Conservation (phyloP, 1,284 basidiomycete genomes). For the Leccinum pallidistipes region DNA sequence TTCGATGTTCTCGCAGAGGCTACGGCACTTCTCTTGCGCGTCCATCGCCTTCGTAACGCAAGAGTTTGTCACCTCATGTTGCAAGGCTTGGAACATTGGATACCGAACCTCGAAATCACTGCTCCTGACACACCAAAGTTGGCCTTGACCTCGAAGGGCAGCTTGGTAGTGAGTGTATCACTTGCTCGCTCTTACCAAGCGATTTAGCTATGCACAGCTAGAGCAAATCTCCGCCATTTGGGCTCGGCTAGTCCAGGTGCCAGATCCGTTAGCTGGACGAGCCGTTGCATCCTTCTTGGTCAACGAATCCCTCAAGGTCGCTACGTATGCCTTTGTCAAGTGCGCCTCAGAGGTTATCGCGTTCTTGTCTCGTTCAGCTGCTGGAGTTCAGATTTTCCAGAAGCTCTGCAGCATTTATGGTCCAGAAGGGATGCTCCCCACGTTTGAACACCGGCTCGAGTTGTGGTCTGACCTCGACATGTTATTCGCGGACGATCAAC, state of each 20-base stretch:
- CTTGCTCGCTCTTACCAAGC: slow-evolving; percentile 81
- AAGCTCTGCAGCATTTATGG: slow-evolving; percentile 86
- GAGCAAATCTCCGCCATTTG: slow-evolving; percentile 87
- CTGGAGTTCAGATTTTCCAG: slow-evolving; percentile 74
- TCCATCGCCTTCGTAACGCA: slow-evolving; percentile 56
- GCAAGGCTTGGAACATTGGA: slow-evolving; percentile 80
- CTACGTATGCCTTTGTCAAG: slow-evolving; percentile 74
- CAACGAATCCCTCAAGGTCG: slow-evolving; percentile 85
- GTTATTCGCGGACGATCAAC: slow-evolving; percentile 70
- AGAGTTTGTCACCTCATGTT: slow-evolving; percentile 56
- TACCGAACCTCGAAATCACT: slow-evolving; percentile 68
- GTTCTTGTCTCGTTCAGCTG: slow-evolving; percentile 77
- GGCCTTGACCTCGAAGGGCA: slow-evolving; percentile 58
- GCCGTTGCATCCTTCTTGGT: slow-evolving; percentile 84
- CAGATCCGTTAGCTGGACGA: slow-evolving; percentile 74
- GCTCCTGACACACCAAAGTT: slow-evolving; percentile 24
- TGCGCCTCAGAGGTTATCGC: slow-evolving; percentile 85
- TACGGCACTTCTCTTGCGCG: slow-evolving; percentile 68
- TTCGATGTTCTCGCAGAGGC: slow-evolving; percentile 73
- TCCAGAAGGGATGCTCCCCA: slow-evolving; percentile 80
- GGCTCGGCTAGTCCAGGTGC: slow-evolving; percentile 70
- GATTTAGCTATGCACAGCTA: slow-evolving; percentile 74
- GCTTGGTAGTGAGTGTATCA: slow-evolving; percentile 69
- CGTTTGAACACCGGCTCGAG: slow-evolving; percentile 69
- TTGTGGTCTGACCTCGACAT: slow-evolving; percentile 74